A percentile compares a stretch with the other conserved stretches of the same genome.
Conservation (phyloP, 2,329 filamentous ascomycete species). For the Trichoderma breve region DNA sequence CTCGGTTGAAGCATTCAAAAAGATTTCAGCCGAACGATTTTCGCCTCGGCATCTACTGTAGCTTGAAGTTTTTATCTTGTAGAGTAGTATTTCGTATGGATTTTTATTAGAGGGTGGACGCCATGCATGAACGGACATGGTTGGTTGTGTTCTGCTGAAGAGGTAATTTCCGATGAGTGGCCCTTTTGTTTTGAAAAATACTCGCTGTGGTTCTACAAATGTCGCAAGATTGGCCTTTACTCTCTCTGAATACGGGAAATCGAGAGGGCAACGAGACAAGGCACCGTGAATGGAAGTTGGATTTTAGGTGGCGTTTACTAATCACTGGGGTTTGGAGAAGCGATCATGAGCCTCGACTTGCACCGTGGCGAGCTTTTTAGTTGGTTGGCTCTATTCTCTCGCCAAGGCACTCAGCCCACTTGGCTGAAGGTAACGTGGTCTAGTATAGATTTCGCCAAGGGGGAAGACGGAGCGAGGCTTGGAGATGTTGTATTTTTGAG, state of each 20-base stretch:
- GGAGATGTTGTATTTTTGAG: not conserved
- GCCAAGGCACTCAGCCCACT: not conserved
- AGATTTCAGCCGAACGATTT: not conserved
- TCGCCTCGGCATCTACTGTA: not conserved
- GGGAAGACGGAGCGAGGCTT: not conserved
- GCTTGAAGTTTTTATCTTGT: not conserved
- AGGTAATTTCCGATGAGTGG: constrained; percentile 3
- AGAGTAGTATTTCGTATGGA: not conserved
- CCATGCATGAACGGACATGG: constrained; percentile 5
- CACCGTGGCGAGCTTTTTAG: not conserved
- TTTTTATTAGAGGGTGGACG: not conserved
- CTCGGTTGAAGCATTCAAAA: not conserved
- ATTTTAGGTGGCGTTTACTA: not conserved
- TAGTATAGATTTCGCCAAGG: not conserved
- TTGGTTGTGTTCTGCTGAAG: not conserved
- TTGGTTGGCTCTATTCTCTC: not conserved
- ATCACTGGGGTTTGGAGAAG: not conserved
- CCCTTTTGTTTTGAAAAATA: not conserved
- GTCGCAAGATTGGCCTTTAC: not conserved
- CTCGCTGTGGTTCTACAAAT: not conserved
- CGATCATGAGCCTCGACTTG: not conserved
- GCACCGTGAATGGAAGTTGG: not conserved
- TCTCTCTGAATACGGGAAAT: not conserved
- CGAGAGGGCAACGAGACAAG: not conserved
- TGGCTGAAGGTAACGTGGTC: constrained; percentile 5